Evolutionary conservation across 2,329 filamentous ascomycete genomes (phyloP), one percentile per base, ranked within the genome.

Genomic region (Colletotrichum sublineola): DNA sequence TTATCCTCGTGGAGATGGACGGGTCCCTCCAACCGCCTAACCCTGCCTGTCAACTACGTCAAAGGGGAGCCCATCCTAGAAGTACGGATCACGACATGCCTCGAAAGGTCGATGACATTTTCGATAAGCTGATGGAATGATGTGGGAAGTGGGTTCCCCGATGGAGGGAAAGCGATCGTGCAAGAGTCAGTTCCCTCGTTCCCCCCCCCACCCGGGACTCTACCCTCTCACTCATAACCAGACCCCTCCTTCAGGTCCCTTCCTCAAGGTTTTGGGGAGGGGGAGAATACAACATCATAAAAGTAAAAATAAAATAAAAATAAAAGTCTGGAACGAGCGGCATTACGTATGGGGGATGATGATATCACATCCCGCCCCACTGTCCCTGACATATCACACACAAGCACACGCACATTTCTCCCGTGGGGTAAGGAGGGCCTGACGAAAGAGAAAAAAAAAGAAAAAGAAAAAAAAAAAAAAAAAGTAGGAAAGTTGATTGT

Each of bases 361-460:
- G 69, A 71, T 68, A 71, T 71, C 65, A 71, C 69, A 68, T 38
- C 40, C 50, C n/a, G 57, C 63, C 69, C 69, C 69, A 71, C 69
- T 14, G 69, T 68, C 69, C 58, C 69, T 68, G 69, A 44, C 69
- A 68, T 53, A 44, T 63, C 40, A 42, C 40, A 5, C 14, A 42
- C 12, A 42, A 12, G 3, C 12, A 5, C 42, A 20, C 15, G 63
- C 58, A 63, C 44, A 7, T 48, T 9, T 63, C 48, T 62, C 38
- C n/a, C 31, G 55, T 60, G 53, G 68, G 63, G 63, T 46, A 62
- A 50, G 36, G 18, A 38, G 38, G 53, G 20, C 24, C 8, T n/a
- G 9, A 56, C 15, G 42, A 18, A 20, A 18, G 5, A 9, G 44
- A n/a, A 46, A 1, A 42, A 42, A 14, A 42, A 5, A 14, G 42